Evolutionary conservation across 2,329 filamentous ascomycete species (phyloP), one percentile per base, ranked within the genome.

Genomic region (Lojkania enalia): DNA sequence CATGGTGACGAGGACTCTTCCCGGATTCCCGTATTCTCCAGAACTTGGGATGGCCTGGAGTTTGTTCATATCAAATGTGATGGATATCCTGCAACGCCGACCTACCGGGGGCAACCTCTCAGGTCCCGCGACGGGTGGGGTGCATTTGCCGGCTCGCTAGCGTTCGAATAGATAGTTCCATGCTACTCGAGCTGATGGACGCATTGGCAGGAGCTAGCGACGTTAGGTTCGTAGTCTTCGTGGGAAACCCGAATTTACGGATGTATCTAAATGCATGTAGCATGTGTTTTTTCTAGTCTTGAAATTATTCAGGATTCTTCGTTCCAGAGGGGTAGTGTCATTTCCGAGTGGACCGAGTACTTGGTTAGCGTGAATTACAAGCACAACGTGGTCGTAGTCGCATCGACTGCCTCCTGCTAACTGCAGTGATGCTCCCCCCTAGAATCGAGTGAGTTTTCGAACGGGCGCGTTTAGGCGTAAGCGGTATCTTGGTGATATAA

Each of bases 11-110:
- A 52, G 38, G 13, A 52, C 49, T 20, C 39, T 23, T 4, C 49
- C 49, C 13, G 46, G 46, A 18, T 42, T 47, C n/a, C 35, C 38
- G 11, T 12, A 9, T 9, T 42, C 21, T 2, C 41, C 37, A 4
- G 46, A 38, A 3, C 9, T 20, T 2, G 42, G 38, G 12, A 52
- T 48, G 27, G 13, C 25, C 29, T 52, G 49, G 6, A 52, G 32
- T 15, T 37, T 42, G 27, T 52, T 52, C 46, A 52, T 52, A 20
- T 52, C 49, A 25, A 49, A 52, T 11, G 45, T 52, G 31, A 52
- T 36, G 14, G 36, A 39, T 19, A 52, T 49, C 31, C 32, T 38
- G n/a, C 23, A 43, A 16, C n/a, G 13, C 36, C 35, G 27, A 23
- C 14, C 15, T 19, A n/a, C 23, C 19, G 12, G 7, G 9, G 12